These are phyloP conservation scores for Colletotrichum nymphaeae DNA, from an alignment of 2,329 filamentous ascomycete genomes.

Conservation along the genomic window DNA sequence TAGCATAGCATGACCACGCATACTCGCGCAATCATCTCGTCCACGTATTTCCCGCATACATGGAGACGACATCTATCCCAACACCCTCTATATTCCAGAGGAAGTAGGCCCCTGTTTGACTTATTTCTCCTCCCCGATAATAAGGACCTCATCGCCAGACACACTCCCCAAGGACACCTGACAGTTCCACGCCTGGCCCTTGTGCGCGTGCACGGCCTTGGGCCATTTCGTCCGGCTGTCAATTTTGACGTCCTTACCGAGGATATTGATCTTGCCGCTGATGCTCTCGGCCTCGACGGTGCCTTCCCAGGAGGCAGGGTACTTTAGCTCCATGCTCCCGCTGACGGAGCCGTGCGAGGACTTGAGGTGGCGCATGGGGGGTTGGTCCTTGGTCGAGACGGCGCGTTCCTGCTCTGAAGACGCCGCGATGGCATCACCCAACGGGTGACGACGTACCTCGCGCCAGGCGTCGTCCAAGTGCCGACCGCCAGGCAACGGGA, in stretches of 20 bases:
- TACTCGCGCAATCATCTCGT: background rate
- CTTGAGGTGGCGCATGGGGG: slow-evolving; percentile 49
- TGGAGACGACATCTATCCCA: background rate
- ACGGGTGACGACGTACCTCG: background rate
- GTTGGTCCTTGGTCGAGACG: slow-evolving; percentile 12
- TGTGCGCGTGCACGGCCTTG: slow-evolving; percentile 44
- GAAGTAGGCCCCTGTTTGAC: too few species aligned
- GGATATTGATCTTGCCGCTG: slow-evolving; percentile 52
- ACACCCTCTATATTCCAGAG: background rate
- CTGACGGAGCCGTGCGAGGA: slow-evolving; percentile 58
- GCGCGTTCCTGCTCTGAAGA: background rate
- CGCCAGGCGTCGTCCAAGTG: slow-evolving; percentile 8
- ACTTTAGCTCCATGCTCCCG: slow-evolving; percentile 54
- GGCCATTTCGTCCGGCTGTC: slow-evolving; percentile 49
- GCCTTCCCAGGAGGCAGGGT: slow-evolving; percentile 64
- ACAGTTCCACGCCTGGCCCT: slow-evolving; percentile 35
- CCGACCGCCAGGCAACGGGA: slow-evolving; percentile 27
- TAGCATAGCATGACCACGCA: background rate
- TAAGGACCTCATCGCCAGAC: slow-evolving; percentile 1
- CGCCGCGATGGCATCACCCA: background rate
- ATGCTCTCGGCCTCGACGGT: slow-evolving; percentile 51
- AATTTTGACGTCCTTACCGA: slow-evolving; percentile 56
- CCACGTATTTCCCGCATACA: slow-evolving; percentile 18
- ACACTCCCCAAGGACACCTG: slow-evolving; percentile 2
- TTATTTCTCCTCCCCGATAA: background rate